Evolutionary conservation across 345 rosid species (phyloP).

Genomic region (Citrus cavaleriei): DNA sequence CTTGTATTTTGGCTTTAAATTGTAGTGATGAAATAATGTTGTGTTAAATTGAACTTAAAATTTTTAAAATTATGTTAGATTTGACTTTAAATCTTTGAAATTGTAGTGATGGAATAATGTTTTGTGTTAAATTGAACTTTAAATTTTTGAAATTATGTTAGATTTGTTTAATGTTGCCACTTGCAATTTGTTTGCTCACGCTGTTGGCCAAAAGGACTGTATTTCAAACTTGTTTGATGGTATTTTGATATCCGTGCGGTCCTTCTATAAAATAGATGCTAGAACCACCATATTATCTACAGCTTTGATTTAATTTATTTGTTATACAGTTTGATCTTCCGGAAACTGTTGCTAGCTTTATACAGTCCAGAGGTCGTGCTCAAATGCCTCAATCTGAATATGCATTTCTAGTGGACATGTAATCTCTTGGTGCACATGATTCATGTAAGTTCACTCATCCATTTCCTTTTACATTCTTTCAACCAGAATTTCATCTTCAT

Average conservation of each 20-base stretch:
- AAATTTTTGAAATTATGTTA: no score
- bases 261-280: not conserved
- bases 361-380: conserved; percentile 98
- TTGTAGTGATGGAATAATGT: no score
- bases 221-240: not conserved
- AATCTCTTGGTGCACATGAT: conserved; percentile 9
- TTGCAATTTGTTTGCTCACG: no score
- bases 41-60: no score
- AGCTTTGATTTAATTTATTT: not conserved
- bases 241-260: no score
- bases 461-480: conserved; percentile 2
- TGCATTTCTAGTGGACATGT: conserved; percentile 93
- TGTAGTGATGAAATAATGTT: no score
- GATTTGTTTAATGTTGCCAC: no score
- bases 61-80: no score
- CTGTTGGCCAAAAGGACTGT: not conserved
- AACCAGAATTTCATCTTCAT: conserved; percentile 16
- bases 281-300: not conserved
- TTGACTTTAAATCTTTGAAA: no score
- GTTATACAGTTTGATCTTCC: conserved; percentile 95
- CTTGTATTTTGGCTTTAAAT: no score
- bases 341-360: conserved; percentile 91
- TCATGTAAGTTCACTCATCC: conserved; percentile 11
- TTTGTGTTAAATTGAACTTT: no score
- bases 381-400: conserved; percentile 94